phyloP scores from a whole-genome alignment of 495 filamentous ascomycete species.

The Trichoderma asperelloides region DNA sequence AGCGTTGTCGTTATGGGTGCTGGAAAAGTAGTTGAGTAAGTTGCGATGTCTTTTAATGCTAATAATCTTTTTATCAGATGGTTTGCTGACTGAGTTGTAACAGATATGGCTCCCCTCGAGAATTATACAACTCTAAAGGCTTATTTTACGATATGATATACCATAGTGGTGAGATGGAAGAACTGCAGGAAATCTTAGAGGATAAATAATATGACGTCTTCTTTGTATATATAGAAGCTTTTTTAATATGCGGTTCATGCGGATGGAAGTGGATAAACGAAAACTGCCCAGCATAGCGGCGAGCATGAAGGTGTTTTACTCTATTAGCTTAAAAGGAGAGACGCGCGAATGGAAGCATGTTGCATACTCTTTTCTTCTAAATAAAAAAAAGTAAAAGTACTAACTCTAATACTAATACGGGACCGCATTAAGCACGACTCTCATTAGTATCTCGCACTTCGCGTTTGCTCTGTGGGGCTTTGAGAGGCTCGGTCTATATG shows the following conservation, averaged over 20 bases:
- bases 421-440: no score
- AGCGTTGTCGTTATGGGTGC: constrained; percentile 41
- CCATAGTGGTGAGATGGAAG: constrained; percentile 42
- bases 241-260: background rate
- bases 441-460: no score
- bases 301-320: no score
- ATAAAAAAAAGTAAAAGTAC: no score
- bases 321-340: no score
- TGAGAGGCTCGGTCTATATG: no score
- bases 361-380: no score
- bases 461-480: no score
- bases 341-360: no score
- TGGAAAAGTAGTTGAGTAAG: constrained; percentile 29
- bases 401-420: no score
- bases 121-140: constrained; percentile 31
- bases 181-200: constrained; percentile 24
- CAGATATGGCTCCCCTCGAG: constrained; percentile 35
- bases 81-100: background rate
- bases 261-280: background rate
- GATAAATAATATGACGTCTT: background rate
- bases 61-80: background rate
- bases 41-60: background rate
- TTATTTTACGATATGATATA: constrained; percentile 44
- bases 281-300: no score
- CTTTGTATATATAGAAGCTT: background rate